Evolutionary conservation across 2,329 filamentous ascomycete species (phyloP), one percentile per base, ranked within the genome.

Genomic region (Monilinia laxa): DNA sequence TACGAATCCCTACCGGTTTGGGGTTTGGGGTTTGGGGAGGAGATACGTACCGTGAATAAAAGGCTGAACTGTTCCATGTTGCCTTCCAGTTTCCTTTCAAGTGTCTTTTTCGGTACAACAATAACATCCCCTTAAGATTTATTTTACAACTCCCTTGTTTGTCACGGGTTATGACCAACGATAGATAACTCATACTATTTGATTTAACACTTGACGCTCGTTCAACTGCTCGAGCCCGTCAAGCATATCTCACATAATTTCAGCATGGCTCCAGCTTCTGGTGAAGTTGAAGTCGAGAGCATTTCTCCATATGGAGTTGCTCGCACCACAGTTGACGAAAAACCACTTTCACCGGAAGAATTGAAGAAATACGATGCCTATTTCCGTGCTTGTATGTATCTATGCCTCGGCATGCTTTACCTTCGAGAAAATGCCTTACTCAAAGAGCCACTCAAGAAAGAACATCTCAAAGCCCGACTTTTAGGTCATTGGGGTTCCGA

Each of bases 381-480:
- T 78, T 92, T 92, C 81, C 85, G 87, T 70, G 90, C 90, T 64
- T 90, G 87, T 71, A 79, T 92, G 75, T 93, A 93, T 75, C 84
- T 93, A 62, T 89, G 88, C 71, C 79, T 93, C 60, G 90, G 90
- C 69, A 93, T 93, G 90, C 89, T 93, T 72, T 93, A 92, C 75
- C 85, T 93, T 67, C 85, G 85, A 71, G 83, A 89, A 51, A 93
- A 93, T 70, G 88, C 90, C 18, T 83, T 93, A 16, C 85, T 93
- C 54, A 83, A 83, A 68, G 85, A 92, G 71, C 88, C 89, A 1
- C 82, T 92, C 70, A 85, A 85, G 71, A 79, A 84, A 42, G 86
- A 66, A 60, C 91, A 93, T 74, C 81, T 93, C 79, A 93, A 93
- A 79, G 82, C 84, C 68, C 86, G 90, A 70, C 81, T 93, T 11